Percentiles rank a stretch among this genome's conserved stretches.
These are phyloP conservation scores for Leishmania guyanensis DNA, from an alignment of 208 protist species.

Conservation along the genomic window DNA sequence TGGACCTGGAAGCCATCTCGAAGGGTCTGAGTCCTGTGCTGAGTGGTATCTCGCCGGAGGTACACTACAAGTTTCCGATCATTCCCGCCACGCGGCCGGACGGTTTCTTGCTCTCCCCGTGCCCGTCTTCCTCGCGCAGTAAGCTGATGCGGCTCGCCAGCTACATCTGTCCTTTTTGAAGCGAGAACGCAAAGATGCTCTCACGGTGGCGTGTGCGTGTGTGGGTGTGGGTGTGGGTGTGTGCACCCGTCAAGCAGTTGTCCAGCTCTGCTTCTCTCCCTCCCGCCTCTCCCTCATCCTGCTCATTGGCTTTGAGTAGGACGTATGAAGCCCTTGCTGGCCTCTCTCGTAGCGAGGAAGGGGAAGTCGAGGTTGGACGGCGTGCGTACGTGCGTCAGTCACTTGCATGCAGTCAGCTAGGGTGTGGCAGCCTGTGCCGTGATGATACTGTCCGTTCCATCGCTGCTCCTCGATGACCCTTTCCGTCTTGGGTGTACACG, in stretches of 20 bases:
- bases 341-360: background rate
- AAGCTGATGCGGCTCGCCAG: constrained; percentile 53
- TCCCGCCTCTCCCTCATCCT: background rate
- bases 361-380: background rate
- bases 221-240: background rate
- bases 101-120: constrained; percentile 49
- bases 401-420: too few species aligned
- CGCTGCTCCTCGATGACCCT: too few species aligned
- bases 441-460: too few species aligned
- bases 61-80: constrained; percentile 20
- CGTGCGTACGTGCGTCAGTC: too few species aligned
- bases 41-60: constrained; percentile 10
- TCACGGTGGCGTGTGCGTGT: background rate
- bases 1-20: constrained; percentile 17
- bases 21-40: constrained; percentile 10
- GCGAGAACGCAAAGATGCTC: too few species aligned
- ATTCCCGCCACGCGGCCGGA: constrained; percentile 42
- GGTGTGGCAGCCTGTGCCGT: too few species aligned
- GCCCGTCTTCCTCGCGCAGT: constrained; percentile 39
- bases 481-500: too few species aligned
- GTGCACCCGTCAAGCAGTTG: background rate
- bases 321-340: background rate
- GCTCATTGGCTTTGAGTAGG: background rate
- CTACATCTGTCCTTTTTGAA: constrained; percentile 61
- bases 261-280: background rate